Evolutionary conservation across 1,284 basidiomycete genomes (phyloP).

Genomic region (Trametes polyzona): DNA sequence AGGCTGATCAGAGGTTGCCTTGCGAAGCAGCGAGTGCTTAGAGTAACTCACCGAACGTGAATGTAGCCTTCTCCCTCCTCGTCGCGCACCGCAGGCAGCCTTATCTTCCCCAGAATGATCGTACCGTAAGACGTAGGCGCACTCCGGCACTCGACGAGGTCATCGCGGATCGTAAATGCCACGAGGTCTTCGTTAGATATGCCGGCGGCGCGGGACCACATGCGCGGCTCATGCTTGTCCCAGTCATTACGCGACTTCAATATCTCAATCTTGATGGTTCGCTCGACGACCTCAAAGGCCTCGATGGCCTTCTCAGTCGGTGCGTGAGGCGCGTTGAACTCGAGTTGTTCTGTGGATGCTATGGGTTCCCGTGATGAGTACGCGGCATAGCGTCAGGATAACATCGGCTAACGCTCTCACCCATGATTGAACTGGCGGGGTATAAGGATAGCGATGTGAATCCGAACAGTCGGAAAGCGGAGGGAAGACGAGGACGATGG

Average conservation of each 20-base stretch:
- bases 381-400: not conserved
- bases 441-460: not conserved
- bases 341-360: slow-evolving; percentile 63
- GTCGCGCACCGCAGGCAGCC: slow-evolving; percentile 67
- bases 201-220: slow-evolving; percentile 65
- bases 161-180: slow-evolving; percentile 55
- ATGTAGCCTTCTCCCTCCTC: slow-evolving; percentile 65
- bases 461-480: too few species aligned
- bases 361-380: not conserved
- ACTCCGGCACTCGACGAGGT: slow-evolving; percentile 60
- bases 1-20: not conserved
- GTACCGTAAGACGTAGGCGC: slow-evolving; percentile 62
- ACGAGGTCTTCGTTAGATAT: slow-evolving; percentile 58
- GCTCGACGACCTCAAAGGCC: slow-evolving; percentile 60
- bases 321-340: slow-evolving; percentile 58
- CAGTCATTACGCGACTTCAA: slow-evolving; percentile 66
- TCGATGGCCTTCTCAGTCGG: slow-evolving; percentile 63
- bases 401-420: slow-evolving; percentile 2
- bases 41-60: slow-evolving; percentile 66
- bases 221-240: slow-evolving; percentile 72
- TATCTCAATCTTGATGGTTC: slow-evolving; percentile 63
- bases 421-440: slow-evolving; percentile 13
- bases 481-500: not conserved
- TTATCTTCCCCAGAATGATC: slow-evolving; percentile 77
- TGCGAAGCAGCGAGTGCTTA: not conserved